A percentile compares a stretch with the other conserved stretches of the same genome.
phyloP scores from a whole-genome alignment of 23 red algal genomes.

The Gracilariopsis chorda region DNA sequence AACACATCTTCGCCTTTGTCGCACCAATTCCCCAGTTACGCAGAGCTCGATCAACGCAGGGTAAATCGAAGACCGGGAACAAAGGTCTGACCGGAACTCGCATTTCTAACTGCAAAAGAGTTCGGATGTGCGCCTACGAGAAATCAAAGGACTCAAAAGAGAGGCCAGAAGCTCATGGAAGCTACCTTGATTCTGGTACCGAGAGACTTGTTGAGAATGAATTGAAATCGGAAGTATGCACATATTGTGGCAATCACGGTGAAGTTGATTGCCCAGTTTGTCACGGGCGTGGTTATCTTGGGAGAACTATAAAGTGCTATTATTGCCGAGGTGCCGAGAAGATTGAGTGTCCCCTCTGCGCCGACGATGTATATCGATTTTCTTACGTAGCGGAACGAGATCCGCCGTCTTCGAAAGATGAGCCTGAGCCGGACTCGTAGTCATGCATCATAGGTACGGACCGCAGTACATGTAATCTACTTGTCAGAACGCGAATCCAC shows the following conservation, averaged over 20 bases:
- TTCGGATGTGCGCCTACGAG: neutral
- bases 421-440: neutral
- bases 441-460: neutral
- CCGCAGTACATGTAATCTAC: too few relatives aligned
- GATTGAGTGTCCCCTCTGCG: slow-evolving; percentile 79
- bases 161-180: too few relatives aligned
- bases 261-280: slow-evolving; percentile 73
- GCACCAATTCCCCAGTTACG: too few relatives aligned
- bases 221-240: slow-evolving; percentile 33
- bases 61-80: too few relatives aligned
- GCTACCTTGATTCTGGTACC: too few relatives aligned
- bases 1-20: too few relatives aligned
- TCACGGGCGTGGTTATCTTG: slow-evolving; percentile 57
- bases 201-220: too few relatives aligned
- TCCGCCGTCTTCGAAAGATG: neutral
- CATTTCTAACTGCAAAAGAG: neutral
- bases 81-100: too few relatives aligned
- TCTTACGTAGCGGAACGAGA: slow-evolving; percentile 15
- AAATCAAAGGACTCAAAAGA: too few relatives aligned
- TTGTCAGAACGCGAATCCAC: too few relatives aligned
- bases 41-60: too few relatives aligned
- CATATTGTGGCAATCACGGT: slow-evolving; percentile 52
- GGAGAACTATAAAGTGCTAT: slow-evolving; percentile 78
- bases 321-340: slow-evolving; percentile 68
- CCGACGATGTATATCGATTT: slow-evolving; percentile 53